phyloP scores from a whole-genome alignment of 208 protist species.

The Leishmania turanica region DNA sequence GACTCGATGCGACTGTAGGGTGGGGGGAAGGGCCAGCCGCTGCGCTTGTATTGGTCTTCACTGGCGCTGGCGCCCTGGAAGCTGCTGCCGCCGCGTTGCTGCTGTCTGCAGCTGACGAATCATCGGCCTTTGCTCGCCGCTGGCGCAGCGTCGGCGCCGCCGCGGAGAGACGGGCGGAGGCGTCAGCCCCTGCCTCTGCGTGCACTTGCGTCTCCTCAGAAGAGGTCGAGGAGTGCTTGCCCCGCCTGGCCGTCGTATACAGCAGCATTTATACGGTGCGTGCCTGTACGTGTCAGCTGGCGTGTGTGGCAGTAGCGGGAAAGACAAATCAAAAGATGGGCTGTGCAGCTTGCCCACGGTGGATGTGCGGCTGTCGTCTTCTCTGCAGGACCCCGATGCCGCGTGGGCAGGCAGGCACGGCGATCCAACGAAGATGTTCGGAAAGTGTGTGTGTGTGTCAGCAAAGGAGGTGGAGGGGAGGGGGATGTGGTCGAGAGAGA shows the following conservation, averaged over 20 bases:
- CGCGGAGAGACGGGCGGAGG: not conserved
- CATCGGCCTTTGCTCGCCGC: constrained; percentile 4
- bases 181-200: not conserved
- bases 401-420: not conserved
- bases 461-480: not conserved
- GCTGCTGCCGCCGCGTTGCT: not conserved
- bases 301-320: not conserved
- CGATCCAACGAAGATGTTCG: not conserved
- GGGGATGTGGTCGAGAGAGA: not conserved
- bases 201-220: not conserved
- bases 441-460: not conserved
- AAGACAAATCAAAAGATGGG: not conserved
- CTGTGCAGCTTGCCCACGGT: not conserved
- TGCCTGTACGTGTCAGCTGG: not conserved
- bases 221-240: not conserved
- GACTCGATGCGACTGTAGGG: not conserved
- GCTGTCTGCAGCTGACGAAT: not conserved
- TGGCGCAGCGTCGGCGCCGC: not conserved
- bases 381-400: not conserved
- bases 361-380: not conserved
- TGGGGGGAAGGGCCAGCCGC: too few relatives aligned
- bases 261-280: not conserved
- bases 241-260: not conserved
- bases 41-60: not conserved
- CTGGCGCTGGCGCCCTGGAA: not conserved